Evolutionary conservation across 495 filamentous ascomycete genomes (phyloP).

Genomic region (Lasiosphaeriaceae sp.): DNA sequence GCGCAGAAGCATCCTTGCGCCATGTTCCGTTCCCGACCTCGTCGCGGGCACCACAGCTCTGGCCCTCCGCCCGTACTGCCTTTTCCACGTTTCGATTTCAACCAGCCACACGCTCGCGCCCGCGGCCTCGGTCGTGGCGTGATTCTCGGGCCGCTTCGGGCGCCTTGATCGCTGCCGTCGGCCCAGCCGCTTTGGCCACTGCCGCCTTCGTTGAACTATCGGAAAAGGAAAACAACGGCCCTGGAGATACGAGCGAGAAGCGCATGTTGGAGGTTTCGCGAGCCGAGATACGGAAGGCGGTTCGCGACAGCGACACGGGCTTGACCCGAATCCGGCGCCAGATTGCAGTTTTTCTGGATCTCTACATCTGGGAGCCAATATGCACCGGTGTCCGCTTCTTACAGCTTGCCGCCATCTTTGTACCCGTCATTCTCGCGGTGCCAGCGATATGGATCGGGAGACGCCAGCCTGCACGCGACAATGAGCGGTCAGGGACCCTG

Average conservation of each 20-base stretch:
- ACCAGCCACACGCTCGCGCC: background rate
- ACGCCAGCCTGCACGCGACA: constrained; percentile 53
- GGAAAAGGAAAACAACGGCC: constrained; percentile 56
- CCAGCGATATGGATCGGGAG: constrained; percentile 78
- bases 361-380: constrained; percentile 79
- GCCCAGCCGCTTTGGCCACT: constrained; percentile 47
- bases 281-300: constrained; percentile 64
- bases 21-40: background rate
- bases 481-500: constrained; percentile 72
- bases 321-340: constrained; percentile 50
- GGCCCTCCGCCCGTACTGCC: background rate
- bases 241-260: constrained; percentile 68
- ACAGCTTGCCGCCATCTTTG: constrained; percentile 81
- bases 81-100: constrained; percentile 3
- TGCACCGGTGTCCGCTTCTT: constrained; percentile 84
- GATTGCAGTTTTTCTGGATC: constrained; percentile 60
- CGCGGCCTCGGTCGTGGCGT: constrained; percentile 17
- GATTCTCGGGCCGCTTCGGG: background rate
- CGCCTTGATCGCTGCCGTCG: constrained; percentile 26
- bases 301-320: constrained; percentile 57
- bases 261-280: constrained; percentile 82
- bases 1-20: constrained; percentile 10
- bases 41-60: background rate
- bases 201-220: constrained; percentile 68
- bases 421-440: constrained; percentile 77